phyloP scores from a whole-genome alignment of 768 basidiomycete species.

The Amyloporia xantha region DNA sequence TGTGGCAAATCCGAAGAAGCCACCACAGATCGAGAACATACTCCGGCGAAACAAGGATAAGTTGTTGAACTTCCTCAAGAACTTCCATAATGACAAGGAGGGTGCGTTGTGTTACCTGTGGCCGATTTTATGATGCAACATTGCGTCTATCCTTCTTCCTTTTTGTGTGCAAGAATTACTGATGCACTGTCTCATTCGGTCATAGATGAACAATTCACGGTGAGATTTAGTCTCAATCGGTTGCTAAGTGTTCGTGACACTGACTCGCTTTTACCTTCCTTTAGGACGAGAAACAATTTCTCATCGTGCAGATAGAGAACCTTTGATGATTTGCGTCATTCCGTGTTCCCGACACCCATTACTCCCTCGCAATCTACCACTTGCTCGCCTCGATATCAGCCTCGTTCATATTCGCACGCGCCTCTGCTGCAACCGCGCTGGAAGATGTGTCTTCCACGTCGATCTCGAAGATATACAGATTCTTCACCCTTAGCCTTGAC shows the following conservation, averaged over 20 bases:
- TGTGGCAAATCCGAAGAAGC: slow-evolving; percentile 99
- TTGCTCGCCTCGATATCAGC: slow-evolving; percentile 2
- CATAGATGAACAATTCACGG: slow-evolving; percentile 91
- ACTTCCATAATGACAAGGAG: slow-evolving; percentile 98
- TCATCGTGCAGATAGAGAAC: slow-evolving; percentile 85
- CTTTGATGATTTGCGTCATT: slow-evolving; percentile 43
- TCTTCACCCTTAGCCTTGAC: slow-evolving; percentile 32
- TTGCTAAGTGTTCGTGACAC: not conserved
- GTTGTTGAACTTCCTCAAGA: slow-evolving; percentile 78
- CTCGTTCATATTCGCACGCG: too few species aligned
- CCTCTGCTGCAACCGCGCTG: not conserved
- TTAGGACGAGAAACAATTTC: slow-evolving; percentile 91
- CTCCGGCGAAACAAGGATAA: slow-evolving; percentile 93
- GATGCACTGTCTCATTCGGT: not conserved
- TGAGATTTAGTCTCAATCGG: slow-evolving; percentile 23
- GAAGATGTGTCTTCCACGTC: too few species aligned
- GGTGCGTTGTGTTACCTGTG: slow-evolving; percentile 38
- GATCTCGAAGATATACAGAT: not conserved
- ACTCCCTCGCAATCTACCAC: not conserved
- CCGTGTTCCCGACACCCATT: not conserved
- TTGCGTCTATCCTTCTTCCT: not conserved
- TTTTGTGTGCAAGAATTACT: too few species aligned
- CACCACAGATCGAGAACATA: slow-evolving; percentile 88
- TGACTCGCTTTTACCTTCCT: not conserved
- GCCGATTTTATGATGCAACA: not conserved